Evolutionary conservation across 2,329 filamentous ascomycete species (phyloP).

Genomic region (Beauveria bassiana): DNA sequence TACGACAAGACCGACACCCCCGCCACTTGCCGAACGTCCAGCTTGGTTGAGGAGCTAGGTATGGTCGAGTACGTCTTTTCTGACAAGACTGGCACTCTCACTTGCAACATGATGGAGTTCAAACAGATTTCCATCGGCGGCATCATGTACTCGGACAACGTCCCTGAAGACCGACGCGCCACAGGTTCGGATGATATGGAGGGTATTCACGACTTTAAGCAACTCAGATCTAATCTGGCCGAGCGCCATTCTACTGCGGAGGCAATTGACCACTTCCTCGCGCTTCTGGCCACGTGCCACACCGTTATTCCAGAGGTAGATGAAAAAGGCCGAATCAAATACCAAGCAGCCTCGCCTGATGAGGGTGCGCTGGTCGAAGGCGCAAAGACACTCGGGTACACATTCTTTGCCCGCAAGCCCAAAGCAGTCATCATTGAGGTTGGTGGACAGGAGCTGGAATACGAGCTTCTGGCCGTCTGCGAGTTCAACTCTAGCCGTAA

Average conservation of each 20-base stretch:
- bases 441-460: conserved; percentile 66
- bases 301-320: conserved; percentile 91
- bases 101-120: conserved; percentile 99
- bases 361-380: conserved; percentile 96
- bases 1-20: conserved; percentile 93
- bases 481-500: conserved; percentile 95
- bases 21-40: conserved; percentile 91
- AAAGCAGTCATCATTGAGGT: conserved; percentile 77
- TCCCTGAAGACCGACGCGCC: conserved; percentile 82
- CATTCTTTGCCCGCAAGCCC: conserved; percentile 84
- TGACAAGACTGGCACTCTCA: conserved; percentile 93
- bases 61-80: conserved; percentile 99
- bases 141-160: conserved; percentile 85
- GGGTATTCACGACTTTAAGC: conserved; percentile 79
- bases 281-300: conserved; percentile 82
- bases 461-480: conserved; percentile 90
- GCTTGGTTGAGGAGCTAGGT: conserved; percentile 90
- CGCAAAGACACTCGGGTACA: conserved; percentile 77
- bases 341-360: conserved; percentile 94
- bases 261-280: conserved; percentile 71
- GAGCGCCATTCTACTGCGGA: conserved; percentile 41
- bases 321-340: conserved; percentile 81
- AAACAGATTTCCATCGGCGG: conserved; percentile 90
- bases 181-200: conserved; percentile 70
- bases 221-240: conserved; percentile 61